Base-by-base conservation (phyloP, 176 grass and related monocot species). In the Musa itinerans region DNA sequence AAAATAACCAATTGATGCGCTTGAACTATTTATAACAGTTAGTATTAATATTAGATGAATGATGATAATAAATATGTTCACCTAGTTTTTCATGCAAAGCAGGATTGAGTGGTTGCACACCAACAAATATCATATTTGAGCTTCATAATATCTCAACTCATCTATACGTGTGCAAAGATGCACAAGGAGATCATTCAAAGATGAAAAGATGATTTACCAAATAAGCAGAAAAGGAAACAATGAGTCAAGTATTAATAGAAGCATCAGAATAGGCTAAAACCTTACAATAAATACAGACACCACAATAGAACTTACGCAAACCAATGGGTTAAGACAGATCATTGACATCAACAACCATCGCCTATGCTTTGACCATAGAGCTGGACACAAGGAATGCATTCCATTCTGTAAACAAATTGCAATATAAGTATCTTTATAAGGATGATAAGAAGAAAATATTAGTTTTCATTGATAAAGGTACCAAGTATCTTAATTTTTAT, bases 331-430 rank as follows among this genome's bases (percentile, higher is more conserved):
- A 26, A 92, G 87, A 83, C 87, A 87, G 77, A 92, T 85, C 90
- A 89, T 92, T 67, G 90, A 92, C 87, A 92, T 92, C 74, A 89
- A 52, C 80, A 92, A 59, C 87, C 87, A 92, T 73, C 83, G 80
- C 82, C 75, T 89, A 75, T 92, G 90, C 59, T 92, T 92, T 50
- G 90, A 92, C 90, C 90, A 92, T 72, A 92, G 43, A 10, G 87
- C 87, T 73, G 90, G 90, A 78, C 90, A 92, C 9, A 92, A 51
- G 49, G 87, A 89, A 76, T 89, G 87, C 77, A 92, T 80, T 81
- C 85, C 82, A 9, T 89, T 92, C 90, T 92, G 81, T 21, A 76
- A 73, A 52, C 49, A 17, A 73, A 58, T 65, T 11, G 0, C 16
- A 52, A 7, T 9, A 65, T 27, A 73, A 23, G 48, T 52, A 12